phyloP scores from a whole-genome alignment of 1,284 basidiomycete genomes.

The Trametes hirsuta region DNA sequence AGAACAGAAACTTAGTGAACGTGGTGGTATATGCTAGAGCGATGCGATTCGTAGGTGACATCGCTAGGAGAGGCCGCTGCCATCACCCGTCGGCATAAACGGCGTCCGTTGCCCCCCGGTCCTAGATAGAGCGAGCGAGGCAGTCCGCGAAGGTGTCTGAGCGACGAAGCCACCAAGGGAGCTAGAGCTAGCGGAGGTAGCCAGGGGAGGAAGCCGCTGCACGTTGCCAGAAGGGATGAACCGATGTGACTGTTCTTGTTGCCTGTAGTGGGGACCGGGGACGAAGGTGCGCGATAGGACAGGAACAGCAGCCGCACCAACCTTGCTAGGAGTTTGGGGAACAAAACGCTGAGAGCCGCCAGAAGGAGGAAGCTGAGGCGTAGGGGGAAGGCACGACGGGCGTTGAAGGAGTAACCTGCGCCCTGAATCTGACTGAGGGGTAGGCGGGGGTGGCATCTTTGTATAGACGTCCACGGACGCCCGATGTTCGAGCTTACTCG shows the following conservation, averaged over 20 bases:
- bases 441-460: constrained; percentile 18
- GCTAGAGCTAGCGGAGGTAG: constrained; percentile 10
- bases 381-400: constrained; percentile 18
- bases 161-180: constrained; percentile 1
- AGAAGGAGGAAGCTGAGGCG: constrained; percentile 16
- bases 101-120: constrained; percentile 24
- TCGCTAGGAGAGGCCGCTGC: constrained; percentile 1
- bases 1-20: no score
- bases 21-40: no score
- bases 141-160: constrained; percentile 12
- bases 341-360: constrained; percentile 20
- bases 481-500: neutral
- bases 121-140: constrained; percentile 16
- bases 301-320: constrained; percentile 14
- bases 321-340: constrained; percentile 17
- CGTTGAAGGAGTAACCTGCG: constrained; percentile 6
- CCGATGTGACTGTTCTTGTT: constrained; percentile 18
- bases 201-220: constrained; percentile 2
- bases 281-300: constrained; percentile 23
- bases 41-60: no score
- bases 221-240: constrained; percentile 13
- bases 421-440: constrained; percentile 12
- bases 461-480: neutral
- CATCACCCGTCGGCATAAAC: constrained; percentile 17
- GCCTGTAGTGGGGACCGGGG: constrained; percentile 1